Conservation (phyloP, 75 land plant genomes). For the Sequoiadendron giganteum region DNA sequence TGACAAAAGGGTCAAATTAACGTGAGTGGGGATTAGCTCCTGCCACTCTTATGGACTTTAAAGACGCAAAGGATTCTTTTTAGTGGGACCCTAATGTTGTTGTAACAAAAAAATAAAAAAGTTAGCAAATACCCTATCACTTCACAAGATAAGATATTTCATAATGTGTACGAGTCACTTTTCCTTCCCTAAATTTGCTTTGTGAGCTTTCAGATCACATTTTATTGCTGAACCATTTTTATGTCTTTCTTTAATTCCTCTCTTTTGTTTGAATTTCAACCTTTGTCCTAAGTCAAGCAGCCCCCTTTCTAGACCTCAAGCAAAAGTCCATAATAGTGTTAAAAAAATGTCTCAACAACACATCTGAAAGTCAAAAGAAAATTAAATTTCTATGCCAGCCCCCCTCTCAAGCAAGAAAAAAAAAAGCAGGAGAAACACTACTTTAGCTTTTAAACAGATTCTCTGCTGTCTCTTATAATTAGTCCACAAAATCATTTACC, state of each 20-base stretch:
- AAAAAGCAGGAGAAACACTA: not conserved
- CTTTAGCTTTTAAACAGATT: constrained; percentile 2
- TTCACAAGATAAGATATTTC: not conserved
- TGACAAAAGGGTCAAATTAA: not conserved
- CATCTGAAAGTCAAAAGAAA: not conserved
- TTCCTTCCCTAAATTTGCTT: constrained; percentile 2
- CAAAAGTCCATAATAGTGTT: not conserved
- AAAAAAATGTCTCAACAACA: not conserved
- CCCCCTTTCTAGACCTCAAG: not conserved
- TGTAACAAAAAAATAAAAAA: not conserved
- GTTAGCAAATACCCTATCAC: not conserved
- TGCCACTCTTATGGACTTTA: not conserved
- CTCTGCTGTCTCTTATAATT: not conserved
- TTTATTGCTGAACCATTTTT: too few relatives aligned
- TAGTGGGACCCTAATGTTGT: not conserved
- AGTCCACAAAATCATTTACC: not conserved
- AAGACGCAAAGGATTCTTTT: not conserved
- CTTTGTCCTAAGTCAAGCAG: not conserved
- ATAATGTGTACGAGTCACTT: not conserved
- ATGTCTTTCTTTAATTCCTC: not conserved
- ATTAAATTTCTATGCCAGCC: not conserved
- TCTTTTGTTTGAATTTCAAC: not conserved
- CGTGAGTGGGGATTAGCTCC: not conserved
- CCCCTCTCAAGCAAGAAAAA: not conserved
- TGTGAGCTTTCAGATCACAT: not conserved